Conservation (phyloP, 768 basidiomycete genomes). For the Suillus clintonianus region DNA sequence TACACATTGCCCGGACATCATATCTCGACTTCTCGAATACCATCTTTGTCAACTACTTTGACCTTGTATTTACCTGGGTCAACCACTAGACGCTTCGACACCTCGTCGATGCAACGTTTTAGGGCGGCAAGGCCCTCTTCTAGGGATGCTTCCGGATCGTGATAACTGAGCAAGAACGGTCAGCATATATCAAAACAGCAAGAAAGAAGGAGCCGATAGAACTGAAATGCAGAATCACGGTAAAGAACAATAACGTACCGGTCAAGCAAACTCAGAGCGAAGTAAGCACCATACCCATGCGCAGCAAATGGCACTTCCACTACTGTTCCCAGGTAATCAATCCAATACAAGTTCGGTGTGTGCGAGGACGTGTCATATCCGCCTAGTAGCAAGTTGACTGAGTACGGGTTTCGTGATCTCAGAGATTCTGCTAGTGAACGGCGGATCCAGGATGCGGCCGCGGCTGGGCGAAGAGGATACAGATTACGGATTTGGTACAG, state of each 20-base stretch:
- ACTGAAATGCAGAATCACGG: background rate
- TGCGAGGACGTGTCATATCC: slow-evolving; percentile 83
- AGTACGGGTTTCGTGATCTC: slow-evolving; percentile 84
- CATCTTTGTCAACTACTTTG: slow-evolving; percentile 91
- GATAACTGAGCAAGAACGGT: slow-evolving; percentile 59
- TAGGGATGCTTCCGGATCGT: slow-evolving; percentile 81
- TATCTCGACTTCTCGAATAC: slow-evolving; percentile 78
- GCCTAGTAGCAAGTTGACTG: slow-evolving; percentile 90
- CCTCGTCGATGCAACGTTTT: slow-evolving; percentile 86
- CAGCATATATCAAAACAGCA: background rate
- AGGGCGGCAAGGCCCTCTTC: slow-evolving; percentile 87
- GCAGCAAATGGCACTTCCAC: slow-evolving; percentile 89
- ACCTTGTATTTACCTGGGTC: slow-evolving; percentile 83
- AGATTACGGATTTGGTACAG: slow-evolving; percentile 95
- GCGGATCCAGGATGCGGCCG: slow-evolving; percentile 95
- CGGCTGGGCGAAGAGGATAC: slow-evolving; percentile 84
- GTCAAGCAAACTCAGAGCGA: slow-evolving; percentile 89
- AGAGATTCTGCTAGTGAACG: slow-evolving; percentile 86
- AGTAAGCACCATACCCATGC: slow-evolving; percentile 94
- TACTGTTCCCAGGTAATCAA: slow-evolving; percentile 93
- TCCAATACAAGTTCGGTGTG: slow-evolving; percentile 86
- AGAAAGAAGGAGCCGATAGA: background rate
- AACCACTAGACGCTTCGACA: slow-evolving; percentile 80
- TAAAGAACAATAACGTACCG: slow-evolving; percentile 48
- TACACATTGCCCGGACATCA: slow-evolving; percentile 29